These are phyloP conservation scores for Ascochyta fabae DNA, from an alignment of 2,329 filamentous ascomycete genomes.

Conservation along the genomic window DNA sequence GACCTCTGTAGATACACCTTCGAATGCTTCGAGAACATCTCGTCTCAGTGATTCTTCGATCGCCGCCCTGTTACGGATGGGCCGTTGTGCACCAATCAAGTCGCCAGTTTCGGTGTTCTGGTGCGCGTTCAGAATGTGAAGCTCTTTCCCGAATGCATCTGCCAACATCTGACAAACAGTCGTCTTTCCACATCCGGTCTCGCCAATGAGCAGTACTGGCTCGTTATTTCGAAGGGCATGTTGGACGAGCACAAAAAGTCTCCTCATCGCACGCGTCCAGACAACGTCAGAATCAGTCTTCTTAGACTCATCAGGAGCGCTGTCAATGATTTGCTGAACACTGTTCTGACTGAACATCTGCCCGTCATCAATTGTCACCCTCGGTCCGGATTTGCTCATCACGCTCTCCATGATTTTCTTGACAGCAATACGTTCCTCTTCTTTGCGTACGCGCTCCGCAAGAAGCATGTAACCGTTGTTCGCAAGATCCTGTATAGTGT, in stretches of 20 bases:
- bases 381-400: slow-evolving; percentile 66
- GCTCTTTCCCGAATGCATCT: slow-evolving; percentile 74
- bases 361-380: slow-evolving; percentile 77
- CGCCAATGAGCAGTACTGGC: slow-evolving; percentile 90
- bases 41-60: slow-evolving; percentile 70
- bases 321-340: slow-evolving; percentile 43
- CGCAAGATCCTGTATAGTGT: slow-evolving; percentile 86
- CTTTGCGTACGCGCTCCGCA: slow-evolving; percentile 90
- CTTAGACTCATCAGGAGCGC: slow-evolving; percentile 34
- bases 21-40: slow-evolving; percentile 61
- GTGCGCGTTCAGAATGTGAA: slow-evolving; percentile 95
- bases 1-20: slow-evolving; percentile 12
- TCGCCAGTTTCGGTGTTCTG: slow-evolving; percentile 98
- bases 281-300: slow-evolving; percentile 63
- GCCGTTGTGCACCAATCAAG: slow-evolving; percentile 92
- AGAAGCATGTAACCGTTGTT: slow-evolving; percentile 95
- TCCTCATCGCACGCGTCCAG: slow-evolving; percentile 94
- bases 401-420: slow-evolving; percentile 87
- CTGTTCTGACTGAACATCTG: slow-evolving; percentile 68
- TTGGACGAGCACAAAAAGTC: slow-evolving; percentile 87
- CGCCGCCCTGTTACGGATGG: slow-evolving; percentile 81
- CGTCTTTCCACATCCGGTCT: slow-evolving; percentile 97
- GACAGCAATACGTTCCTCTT: slow-evolving; percentile 82
- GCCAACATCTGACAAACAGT: slow-evolving; percentile 93
- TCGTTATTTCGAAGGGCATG: slow-evolving; percentile 88